Percentiles rank a stretch among this genome's conserved stretches.
Conservation (phyloP, 2,329 filamentous ascomycete species). For the Stenocarpella maydis region DNA sequence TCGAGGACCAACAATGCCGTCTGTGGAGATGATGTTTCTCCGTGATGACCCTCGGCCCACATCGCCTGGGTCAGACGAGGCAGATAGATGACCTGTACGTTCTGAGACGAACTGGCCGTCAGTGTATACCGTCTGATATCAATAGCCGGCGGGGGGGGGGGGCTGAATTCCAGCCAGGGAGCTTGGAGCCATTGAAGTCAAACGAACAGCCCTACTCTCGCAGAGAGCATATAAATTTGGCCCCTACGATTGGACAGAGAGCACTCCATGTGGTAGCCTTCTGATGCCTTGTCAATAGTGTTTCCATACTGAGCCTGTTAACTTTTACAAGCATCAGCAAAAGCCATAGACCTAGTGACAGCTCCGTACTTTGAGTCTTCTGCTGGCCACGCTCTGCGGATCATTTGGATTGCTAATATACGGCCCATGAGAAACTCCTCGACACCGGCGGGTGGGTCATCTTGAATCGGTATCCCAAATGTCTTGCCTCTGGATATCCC, state of each 20-base stretch:
- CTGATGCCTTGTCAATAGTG: not conserved
- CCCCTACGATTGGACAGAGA: not conserved
- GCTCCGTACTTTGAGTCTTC: not conserved
- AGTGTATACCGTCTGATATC: constrained; percentile 12
- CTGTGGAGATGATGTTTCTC: not conserved
- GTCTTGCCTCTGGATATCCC: not conserved
- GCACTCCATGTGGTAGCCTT: not conserved
- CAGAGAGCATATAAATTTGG: not conserved
- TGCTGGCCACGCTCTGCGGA: too few species aligned
- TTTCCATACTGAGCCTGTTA: not conserved
- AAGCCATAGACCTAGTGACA: not conserved
- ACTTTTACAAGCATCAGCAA: not conserved
- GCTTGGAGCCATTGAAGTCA: not conserved
- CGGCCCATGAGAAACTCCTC: not conserved
- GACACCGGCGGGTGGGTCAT: not conserved
- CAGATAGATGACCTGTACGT: not conserved
- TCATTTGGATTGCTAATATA: not conserved
- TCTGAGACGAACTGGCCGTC: constrained; percentile 1
- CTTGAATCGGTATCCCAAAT: not conserved
- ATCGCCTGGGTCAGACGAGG: not conserved
- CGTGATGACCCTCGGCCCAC: not conserved
- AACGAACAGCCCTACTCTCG: not conserved
- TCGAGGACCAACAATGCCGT: not conserved
- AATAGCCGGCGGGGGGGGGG: too few species aligned
- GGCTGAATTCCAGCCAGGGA: not conserved